Evolutionary conservation across 768 basidiomycete genomes (phyloP), one percentile per base, ranked within the genome.

Genomic region (Xerocomellus chrysenteron): DNA sequence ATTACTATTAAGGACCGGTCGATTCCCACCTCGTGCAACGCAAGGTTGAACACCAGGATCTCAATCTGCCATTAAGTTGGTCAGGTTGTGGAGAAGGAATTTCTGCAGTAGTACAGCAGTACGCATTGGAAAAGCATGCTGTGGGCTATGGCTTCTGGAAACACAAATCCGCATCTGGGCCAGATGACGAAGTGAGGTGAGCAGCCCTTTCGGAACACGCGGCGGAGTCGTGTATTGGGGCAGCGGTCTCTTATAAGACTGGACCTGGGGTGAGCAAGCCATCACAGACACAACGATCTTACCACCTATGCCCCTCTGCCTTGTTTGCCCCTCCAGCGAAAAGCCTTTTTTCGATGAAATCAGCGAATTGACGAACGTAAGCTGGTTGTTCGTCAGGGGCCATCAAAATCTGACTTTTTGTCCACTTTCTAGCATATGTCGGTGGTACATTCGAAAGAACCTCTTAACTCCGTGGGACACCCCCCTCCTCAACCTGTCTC

Each of bases 211-310:
- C 54, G 40, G 57, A 65, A 70, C 68, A 70, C 69, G 68, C 59
- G 68, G 68, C 53, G 59, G 55, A 62, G 68, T 70, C 68, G 68
- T 70, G 68, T 63, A 54, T 56, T 62, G 67, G 69, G 68, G 69
- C 69, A 55, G 51, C 54, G 58, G 67, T 63, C 61, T 65, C 65
- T 63, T 71, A 71, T 62, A 71, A 68, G 63, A 52, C 63, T 60
- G 52, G 50, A 40, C 59, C 55, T 54, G 59, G 60, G 57, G 42
- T 32, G 35, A 56, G 42, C 59, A 39, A 50, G 36, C 46, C 52
- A 47, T 50, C 52, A 56, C 56, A 49, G 42, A 59, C 44, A 54
- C 57, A 53, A 53, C 62, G 54, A 62, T 64, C 58, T 58, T 48
- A 19, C 51, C 52, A 50, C 33, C 55, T 40, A 71, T 70, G 66